Evolutionary conservation across 345 rosid species (phyloP).

Genomic region (Hibiscus trionum): DNA sequence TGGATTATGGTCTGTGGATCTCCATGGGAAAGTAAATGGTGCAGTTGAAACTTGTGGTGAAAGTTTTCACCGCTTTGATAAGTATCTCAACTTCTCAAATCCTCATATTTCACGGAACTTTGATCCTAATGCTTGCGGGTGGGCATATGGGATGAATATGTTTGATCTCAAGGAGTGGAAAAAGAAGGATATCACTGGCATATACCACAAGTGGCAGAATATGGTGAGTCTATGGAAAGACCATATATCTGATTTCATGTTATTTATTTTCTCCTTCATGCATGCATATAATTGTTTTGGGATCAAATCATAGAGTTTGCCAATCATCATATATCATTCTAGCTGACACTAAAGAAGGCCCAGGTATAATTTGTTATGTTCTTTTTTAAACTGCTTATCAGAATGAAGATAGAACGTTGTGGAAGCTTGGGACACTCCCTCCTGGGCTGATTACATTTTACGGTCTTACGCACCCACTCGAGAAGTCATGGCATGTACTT

Average conservation of each 20-base stretch:
- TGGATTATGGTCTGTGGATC: slow-evolving; percentile 73
- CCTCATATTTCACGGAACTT: slow-evolving; percentile 89
- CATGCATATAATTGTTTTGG: not conserved
- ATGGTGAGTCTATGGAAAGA: slow-evolving; percentile 48
- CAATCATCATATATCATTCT: not conserved
- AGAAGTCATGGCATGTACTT: slow-evolving; percentile 96
- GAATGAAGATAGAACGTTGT: slow-evolving; percentile 88
- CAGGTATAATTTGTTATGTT: not conserved
- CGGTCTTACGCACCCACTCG: slow-evolving; percentile 69
- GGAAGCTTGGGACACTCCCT: slow-evolving; percentile 99
- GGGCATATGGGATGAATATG: slow-evolving; percentile 99
- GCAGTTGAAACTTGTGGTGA: slow-evolving; percentile 99
- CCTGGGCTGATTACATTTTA: slow-evolving; percentile 96
- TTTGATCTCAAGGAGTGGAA: slow-evolving; percentile 96
- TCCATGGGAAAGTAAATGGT: slow-evolving; percentile 88
- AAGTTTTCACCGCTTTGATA: slow-evolving; percentile 97
- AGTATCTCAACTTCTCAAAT: slow-evolving; percentile 90
- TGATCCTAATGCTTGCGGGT: slow-evolving; percentile 96
- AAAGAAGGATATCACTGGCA: slow-evolving; percentile 90
- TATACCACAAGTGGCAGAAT: slow-evolving; percentile 98
- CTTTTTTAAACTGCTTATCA: slow-evolving; percentile 18
- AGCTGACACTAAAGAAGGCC: not conserved
- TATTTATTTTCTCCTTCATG: slow-evolving; percentile 2
- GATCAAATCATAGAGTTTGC: not conserved
- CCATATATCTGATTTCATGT: not conserved